Conservation (phyloP, 306 rosid genomes). For the Vicia sativa region DNA sequence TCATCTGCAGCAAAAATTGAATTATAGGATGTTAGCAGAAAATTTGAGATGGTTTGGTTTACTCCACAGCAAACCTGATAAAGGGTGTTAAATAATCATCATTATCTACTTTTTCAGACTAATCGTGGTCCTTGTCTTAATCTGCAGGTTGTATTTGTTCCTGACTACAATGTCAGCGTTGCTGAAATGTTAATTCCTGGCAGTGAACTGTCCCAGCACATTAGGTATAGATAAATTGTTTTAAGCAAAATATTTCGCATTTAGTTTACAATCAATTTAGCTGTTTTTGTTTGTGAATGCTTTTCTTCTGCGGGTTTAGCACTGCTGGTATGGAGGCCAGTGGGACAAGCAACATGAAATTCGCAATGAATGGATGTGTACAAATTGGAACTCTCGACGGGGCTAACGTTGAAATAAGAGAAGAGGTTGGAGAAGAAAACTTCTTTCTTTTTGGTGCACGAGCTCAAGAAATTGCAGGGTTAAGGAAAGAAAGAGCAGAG, state of each 20-base stretch:
- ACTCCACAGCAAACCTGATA: neutral
- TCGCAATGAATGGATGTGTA: slow-evolving; percentile 92
- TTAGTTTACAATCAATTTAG: neutral
- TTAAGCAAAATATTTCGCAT: neutral
- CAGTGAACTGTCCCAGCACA: slow-evolving; percentile 96
- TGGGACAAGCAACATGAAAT: slow-evolving; percentile 99
- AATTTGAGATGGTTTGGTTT: neutral
- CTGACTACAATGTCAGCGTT: slow-evolving; percentile 92
- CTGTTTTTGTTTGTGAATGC: slow-evolving; percentile 8
- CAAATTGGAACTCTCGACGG: slow-evolving; percentile 94
- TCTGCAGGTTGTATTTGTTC: slow-evolving; percentile 81
- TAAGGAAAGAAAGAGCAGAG: slow-evolving; percentile 81
- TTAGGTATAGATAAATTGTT: slow-evolving; percentile 53
- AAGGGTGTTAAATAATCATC: neutral
- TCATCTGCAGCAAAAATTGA: neutral
- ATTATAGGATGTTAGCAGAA: slow-evolving; percentile 22
- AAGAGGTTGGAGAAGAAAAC: slow-evolving; percentile 94
- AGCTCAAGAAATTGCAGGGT: slow-evolving; percentile 82
- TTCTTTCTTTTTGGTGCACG: slow-evolving; percentile 86
- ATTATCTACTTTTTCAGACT: neutral
- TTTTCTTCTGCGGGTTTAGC: slow-evolving; percentile 41
- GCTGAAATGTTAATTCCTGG: slow-evolving; percentile 94
- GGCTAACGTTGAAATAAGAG: slow-evolving; percentile 90
- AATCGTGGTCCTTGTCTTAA: slow-evolving; percentile 12
- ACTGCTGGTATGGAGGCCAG: slow-evolving; percentile 99